Evolutionary conservation across 768 basidiomycete species (phyloP).

Genomic region (Tulasnella sp.): DNA sequence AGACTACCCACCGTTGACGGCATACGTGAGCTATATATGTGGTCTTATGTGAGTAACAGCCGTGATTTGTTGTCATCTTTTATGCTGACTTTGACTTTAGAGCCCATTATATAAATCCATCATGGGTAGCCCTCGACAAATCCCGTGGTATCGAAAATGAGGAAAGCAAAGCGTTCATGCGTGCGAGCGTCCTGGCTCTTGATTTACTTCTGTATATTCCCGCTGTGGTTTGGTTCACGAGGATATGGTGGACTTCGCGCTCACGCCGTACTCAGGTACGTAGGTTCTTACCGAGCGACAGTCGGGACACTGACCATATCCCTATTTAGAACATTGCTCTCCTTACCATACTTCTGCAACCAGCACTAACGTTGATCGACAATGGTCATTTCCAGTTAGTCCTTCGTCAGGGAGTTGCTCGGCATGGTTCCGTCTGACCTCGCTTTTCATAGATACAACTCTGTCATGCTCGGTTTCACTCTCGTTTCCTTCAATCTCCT

Average conservation of each 20-base stretch:
- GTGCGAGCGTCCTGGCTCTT: slow-evolving; percentile 57
- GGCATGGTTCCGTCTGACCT: background rate
- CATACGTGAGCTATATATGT: slow-evolving; percentile 79
- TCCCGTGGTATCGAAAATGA: slow-evolving; percentile 68
- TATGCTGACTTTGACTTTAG: slow-evolving; percentile 29
- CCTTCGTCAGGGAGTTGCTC: background rate
- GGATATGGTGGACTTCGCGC: slow-evolving; percentile 56
- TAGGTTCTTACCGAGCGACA: background rate
- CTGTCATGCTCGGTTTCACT: slow-evolving; percentile 82
- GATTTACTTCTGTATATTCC: slow-evolving; percentile 71
- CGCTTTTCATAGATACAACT: slow-evolving; percentile 52
- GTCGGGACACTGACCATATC: background rate
- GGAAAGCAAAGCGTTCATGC: slow-evolving; percentile 69
- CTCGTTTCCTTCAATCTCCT: slow-evolving; percentile 64
- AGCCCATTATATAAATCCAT: slow-evolving; percentile 43
- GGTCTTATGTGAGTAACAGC: slow-evolving; percentile 54
- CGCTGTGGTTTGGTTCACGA: slow-evolving; percentile 58
- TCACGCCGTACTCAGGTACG: slow-evolving; percentile 73
- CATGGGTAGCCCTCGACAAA: slow-evolving; percentile 62
- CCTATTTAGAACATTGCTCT: slow-evolving; percentile 51
- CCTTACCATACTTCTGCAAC: slow-evolving; percentile 69
- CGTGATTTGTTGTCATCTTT: slow-evolving; percentile 24
- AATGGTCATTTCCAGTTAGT: slow-evolving; percentile 80
- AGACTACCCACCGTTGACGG: slow-evolving; percentile 91
- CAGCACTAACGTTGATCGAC: slow-evolving; percentile 75